phyloP scores from a whole-genome alignment of 2,329 filamentous ascomycete species.

The Diaporthe batatas region DNA sequence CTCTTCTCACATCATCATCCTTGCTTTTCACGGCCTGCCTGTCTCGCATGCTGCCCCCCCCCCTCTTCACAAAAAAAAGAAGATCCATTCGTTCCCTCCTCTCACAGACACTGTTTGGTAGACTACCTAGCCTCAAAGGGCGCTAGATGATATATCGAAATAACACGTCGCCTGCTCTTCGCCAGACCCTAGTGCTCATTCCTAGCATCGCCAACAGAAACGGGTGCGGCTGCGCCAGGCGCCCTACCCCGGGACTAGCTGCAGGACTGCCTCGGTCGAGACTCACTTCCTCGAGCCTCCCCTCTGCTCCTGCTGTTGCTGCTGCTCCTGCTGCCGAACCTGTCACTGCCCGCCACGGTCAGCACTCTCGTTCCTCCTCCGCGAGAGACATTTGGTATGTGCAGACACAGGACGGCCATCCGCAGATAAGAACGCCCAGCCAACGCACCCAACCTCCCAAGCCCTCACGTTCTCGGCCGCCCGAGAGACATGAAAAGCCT shows the following conservation, averaged over 20 bases:
- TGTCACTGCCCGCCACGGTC: slow-evolving; percentile 12
- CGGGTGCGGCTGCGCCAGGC: slow-evolving; percentile 27
- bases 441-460: not conserved
- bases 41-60: slow-evolving; percentile 1
- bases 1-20: slow-evolving; percentile 32
- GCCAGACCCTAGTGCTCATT: slow-evolving; percentile 27
- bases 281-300: slow-evolving; percentile 1
- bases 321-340: not conserved
- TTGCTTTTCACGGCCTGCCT: slow-evolving; percentile 17
- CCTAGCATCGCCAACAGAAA: slow-evolving; percentile 37
- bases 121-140: slow-evolving; percentile 12
- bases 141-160: slow-evolving; percentile 40
- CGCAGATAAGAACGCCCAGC: not conserved
- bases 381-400: slow-evolving; percentile 26
- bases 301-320: not conserved
- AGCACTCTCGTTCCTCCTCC: slow-evolving; percentile 13
- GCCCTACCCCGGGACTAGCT: slow-evolving; percentile 32
- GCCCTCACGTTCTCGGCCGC: not conserved
- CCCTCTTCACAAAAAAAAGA: not conserved
- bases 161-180: slow-evolving; percentile 21
- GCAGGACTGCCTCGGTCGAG: slow-evolving; percentile 31
- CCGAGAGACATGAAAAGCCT: slow-evolving; percentile 4
- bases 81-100: not conserved
- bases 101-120: not conserved
- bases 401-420: not conserved